phyloP scores from a whole-genome alignment of 352 stramenopile genomes.

The Pythium dissotocum region DNA sequence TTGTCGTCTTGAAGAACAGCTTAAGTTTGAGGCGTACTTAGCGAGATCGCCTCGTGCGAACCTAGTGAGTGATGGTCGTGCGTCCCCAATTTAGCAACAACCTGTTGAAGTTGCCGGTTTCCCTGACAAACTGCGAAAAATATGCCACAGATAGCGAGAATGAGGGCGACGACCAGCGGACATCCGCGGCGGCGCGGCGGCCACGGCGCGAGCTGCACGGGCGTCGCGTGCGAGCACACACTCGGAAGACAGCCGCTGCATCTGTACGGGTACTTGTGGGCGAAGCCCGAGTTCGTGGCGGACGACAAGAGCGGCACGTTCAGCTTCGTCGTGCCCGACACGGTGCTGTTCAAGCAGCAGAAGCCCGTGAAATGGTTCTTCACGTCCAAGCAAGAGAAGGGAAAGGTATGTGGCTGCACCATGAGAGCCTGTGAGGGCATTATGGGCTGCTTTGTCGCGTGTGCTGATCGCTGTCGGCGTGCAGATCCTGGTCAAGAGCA shows the following conservation, averaged over 20 bases:
- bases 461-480: not conserved
- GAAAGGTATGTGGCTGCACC: slow-evolving; percentile 37
- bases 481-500: slow-evolving; percentile 67
- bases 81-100: slow-evolving; percentile 4
- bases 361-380: slow-evolving; percentile 74
- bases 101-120: slow-evolving; percentile 2
- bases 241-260: slow-evolving; percentile 64
- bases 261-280: slow-evolving; percentile 62
- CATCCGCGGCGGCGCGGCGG: slow-evolving; percentile 4
- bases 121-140: not conserved
- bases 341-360: slow-evolving; percentile 73
- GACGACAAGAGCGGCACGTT: slow-evolving; percentile 32
- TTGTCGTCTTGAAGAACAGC: slow-evolving; percentile 22
- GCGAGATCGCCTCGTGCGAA: not conserved
- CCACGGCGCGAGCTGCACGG: slow-evolving; percentile 48
- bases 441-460: not conserved
- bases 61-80: slow-evolving; percentile 1
- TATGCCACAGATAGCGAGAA: not conserved
- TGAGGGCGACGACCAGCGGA: not conserved
- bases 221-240: slow-evolving; percentile 64
- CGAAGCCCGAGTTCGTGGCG: slow-evolving; percentile 33
- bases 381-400: slow-evolving; percentile 68
- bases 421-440: not conserved
- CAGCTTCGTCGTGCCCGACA: slow-evolving; percentile 58
- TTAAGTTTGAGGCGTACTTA: not conserved